Conservation (phyloP, 306 rosid genomes). For the Cucumis hystrix region DNA sequence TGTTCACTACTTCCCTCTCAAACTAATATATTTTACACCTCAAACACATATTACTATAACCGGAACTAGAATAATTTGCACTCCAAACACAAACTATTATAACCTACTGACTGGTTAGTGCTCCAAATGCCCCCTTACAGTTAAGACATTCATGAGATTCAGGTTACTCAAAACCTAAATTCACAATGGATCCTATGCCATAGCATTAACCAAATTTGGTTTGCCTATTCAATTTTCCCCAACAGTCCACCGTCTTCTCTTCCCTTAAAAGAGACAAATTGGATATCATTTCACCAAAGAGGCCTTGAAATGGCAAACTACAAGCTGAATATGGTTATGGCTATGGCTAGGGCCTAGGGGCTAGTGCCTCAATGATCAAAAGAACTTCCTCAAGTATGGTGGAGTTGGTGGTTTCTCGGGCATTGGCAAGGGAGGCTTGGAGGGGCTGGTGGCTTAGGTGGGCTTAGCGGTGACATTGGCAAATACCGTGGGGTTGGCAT, state of each 20-base stretch:
- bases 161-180: background rate
- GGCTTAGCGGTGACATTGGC: background rate
- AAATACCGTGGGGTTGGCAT: background rate
- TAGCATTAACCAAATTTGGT: background rate
- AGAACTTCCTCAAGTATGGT: conserved; percentile 41
- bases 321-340: conserved; percentile 29
- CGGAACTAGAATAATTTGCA: too few species aligned
- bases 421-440: too few species aligned
- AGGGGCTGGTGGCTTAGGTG: too few species aligned
- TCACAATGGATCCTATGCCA: background rate
- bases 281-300: background rate
- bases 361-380: conserved; percentile 39
- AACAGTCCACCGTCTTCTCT: background rate
- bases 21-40: too few species aligned
- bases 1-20: too few species aligned
- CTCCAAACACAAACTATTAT: too few species aligned
- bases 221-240: background rate
- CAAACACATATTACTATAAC: too few species aligned
- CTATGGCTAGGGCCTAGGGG: conserved; percentile 30
- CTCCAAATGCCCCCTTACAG: too few species aligned
- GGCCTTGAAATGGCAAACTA: conserved; percentile 19
- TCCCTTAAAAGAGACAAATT: background rate
- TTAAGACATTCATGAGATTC: background rate
- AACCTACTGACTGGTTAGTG: too few species aligned
- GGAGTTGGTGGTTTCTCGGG: conserved; percentile 56